A percentile compares a stretch with the other conserved stretches of the same genome.
These are phyloP conservation scores for Erodium trifolium DNA, from an alignment of 441 rosid genomes.

Conservation along the genomic window DNA sequence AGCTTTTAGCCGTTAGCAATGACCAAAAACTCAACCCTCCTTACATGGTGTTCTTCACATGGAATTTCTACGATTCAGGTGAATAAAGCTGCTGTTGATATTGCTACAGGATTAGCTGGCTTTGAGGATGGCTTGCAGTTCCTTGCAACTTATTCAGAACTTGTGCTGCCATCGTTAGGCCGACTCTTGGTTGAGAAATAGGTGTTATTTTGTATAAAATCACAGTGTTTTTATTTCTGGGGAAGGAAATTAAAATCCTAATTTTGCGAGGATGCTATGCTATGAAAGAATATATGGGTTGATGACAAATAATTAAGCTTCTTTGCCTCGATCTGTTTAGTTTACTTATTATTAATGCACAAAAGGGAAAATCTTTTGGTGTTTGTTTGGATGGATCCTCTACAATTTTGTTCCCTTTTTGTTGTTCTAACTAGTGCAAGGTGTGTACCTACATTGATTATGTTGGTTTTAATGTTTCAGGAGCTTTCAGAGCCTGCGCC, in stretches of 20 bases:
- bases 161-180: constrained; percentile 49
- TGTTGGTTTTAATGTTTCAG: constrained; percentile 29
- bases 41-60: too few relatives aligned
- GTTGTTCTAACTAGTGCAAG: not conserved
- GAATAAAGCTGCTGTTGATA: constrained; percentile 78
- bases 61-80: constrained; percentile 29
- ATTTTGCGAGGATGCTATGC: too few relatives aligned
- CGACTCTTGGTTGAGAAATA: constrained; percentile 55
- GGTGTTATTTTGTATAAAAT: constrained; percentile 25
- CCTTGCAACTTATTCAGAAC: constrained; percentile 43
- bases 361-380: not conserved
- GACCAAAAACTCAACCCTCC: too few relatives aligned
- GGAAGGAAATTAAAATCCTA: not conserved
- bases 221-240: not conserved
- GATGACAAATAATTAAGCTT: not conserved
- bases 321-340: not conserved
- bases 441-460: not conserved
- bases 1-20: too few relatives aligned
- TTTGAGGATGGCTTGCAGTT: constrained; percentile 73
- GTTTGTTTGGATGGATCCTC: not conserved
- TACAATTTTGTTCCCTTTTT: not conserved
- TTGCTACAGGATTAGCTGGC: constrained; percentile 74
- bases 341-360: not conserved
- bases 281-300: too few relatives aligned
- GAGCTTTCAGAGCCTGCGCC: constrained; percentile 86